Base-by-base conservation (phyloP, 495 filamentous ascomycete species). In the Bombardia bombarda region DNA sequence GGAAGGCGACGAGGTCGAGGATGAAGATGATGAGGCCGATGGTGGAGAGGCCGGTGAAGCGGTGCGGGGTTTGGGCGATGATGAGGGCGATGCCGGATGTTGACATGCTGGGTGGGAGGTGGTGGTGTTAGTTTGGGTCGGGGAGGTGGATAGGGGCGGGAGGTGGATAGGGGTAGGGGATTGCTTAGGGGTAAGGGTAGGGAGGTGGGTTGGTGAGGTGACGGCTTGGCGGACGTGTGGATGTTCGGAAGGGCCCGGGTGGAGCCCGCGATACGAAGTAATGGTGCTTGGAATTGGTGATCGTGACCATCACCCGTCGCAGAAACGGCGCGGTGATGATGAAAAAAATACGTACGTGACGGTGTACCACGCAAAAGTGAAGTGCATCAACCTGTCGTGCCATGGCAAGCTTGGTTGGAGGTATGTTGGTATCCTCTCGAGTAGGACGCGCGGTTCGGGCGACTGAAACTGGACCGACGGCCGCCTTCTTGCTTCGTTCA, bases 341-440 rank as follows among this genome's bases (percentile, higher is more conserved):
- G 10, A 12, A 25, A 5, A 12, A 28, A 25, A 26, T 14, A 46
- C 53, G 9, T 49, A 55, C 55, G 75, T 80, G 14, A 80, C 56
- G 9, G 78, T 82, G 56, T 79, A 87, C 73, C 80, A 84, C 19
- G 80, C 79, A 75, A 79, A 84, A n/a, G 82, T 85, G 53, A 84
- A 83, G 50, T 84, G 82, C 41, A 74, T 66, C 3, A 84, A 60
- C 4, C 81, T 67, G 17, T 57, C 42, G 34, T 53, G 51, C 48
- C 56, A 57, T 16, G 58, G 53, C 3, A 62, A 26, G 19, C 40
- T 52, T 1, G 58, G 58, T 33, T 60, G 57, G 7, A 60, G 47
- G 31, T 52, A 49, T 10, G 57, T 60, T 19, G 57, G 57, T 2
- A 57, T 41, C 21, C 54, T 37, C 26, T 54, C 48, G 26, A 60